phyloP scores from a whole-genome alignment of 1,139 yeast genomes.

The Suhomyces anneliseae region DNA sequence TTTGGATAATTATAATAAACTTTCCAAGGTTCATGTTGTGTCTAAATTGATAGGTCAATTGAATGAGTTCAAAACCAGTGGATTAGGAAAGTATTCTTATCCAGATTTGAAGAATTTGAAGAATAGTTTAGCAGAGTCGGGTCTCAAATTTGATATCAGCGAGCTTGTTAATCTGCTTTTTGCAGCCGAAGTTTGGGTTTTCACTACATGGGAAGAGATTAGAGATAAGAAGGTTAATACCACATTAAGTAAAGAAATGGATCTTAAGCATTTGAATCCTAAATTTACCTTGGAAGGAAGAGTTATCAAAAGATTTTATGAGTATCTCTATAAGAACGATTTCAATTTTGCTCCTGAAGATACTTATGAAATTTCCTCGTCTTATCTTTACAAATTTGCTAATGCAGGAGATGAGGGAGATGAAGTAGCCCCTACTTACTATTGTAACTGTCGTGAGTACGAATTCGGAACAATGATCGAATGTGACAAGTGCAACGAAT shows the following conservation, averaged over 20 bases:
- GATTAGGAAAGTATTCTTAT: conserved; percentile 13
- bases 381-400: conserved; percentile 21
- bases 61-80: conserved; percentile 14
- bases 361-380: conserved; percentile 29
- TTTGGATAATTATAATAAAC: conserved; percentile 25
- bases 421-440: conserved; percentile 29
- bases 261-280: conserved; percentile 19
- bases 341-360: conserved; percentile 46
- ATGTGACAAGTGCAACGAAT: conserved; percentile 76
- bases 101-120: conserved; percentile 29
- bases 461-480: conserved; percentile 78
- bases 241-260: conserved; percentile 21
- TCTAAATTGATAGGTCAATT: conserved; percentile 23
- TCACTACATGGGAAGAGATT: conserved; percentile 28
- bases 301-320: conserved; percentile 29
- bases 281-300: conserved; percentile 21
- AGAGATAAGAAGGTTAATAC: conserved; percentile 29
- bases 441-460: conserved; percentile 69
- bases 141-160: conserved; percentile 24
- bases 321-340: conserved; percentile 32
- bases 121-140: conserved; percentile 25
- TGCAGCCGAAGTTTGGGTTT: conserved; percentile 46
- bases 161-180: conserved; percentile 23
- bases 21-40: conserved; percentile 30
- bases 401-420: conserved; percentile 15